Conservation (phyloP, 305 asterid genomes). For the Solanum hybrid region DNA sequence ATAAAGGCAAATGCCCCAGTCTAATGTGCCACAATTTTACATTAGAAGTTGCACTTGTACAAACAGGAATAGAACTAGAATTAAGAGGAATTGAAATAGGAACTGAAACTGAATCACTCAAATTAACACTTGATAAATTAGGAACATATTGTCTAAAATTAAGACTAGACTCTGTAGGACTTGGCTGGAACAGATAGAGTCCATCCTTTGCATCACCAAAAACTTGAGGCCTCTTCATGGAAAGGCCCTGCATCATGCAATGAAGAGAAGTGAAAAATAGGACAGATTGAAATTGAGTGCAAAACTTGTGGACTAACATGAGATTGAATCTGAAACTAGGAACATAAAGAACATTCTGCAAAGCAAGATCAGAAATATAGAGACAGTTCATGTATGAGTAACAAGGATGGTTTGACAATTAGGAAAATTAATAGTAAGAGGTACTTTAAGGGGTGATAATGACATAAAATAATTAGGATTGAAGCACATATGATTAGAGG, state of each 20-base stretch:
- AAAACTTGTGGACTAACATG: neutral
- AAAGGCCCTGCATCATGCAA: neutral
- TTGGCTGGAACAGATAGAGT: neutral
- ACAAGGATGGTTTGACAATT: neutral
- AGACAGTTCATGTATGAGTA: neutral
- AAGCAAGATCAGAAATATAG: neutral
- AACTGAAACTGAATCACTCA: neutral
- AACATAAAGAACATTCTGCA: neutral
- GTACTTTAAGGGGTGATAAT: neutral
- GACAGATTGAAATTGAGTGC: neutral
- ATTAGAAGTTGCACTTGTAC: neutral
- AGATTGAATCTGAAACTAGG: neutral
- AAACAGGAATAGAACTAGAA: neutral
- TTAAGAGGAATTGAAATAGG: neutral
- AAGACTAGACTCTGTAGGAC: neutral
- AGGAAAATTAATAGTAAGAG: neutral
- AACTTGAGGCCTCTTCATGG: neutral
- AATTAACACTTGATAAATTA: neutral
- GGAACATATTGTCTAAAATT: neutral
- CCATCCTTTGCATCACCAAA: neutral
- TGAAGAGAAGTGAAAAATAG: neutral
- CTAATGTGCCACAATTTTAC: neutral
- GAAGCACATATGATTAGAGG: neutral
- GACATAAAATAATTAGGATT: neutral
- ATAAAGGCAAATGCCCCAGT: neutral